These are phyloP conservation scores for Wallemia ichthyophaga DNA, from an alignment of 1,284 basidiomycete genomes.

Conservation along the genomic window DNA sequence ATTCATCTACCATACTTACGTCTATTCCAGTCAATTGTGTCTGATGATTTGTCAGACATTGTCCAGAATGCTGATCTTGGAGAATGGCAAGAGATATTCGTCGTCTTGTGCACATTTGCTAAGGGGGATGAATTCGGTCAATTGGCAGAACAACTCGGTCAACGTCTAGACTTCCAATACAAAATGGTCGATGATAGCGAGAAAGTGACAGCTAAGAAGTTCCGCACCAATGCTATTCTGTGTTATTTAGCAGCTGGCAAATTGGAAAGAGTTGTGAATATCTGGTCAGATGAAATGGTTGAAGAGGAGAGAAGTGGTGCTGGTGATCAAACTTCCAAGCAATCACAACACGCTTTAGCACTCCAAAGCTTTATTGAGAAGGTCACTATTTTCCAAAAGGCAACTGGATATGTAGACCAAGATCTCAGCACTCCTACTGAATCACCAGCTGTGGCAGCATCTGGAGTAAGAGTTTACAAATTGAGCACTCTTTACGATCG, in stretches of 20 bases:
- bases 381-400: slow-evolving; percentile 72
- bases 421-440: slow-evolving; percentile 28
- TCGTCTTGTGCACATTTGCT: slow-evolving; percentile 86
- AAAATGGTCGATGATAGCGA: slow-evolving; percentile 24
- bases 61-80: slow-evolving; percentile 80
- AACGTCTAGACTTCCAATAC: slow-evolving; percentile 59
- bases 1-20: slow-evolving; percentile 58
- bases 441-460: slow-evolving; percentile 15
- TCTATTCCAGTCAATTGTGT: slow-evolving; percentile 81
- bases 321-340: slow-evolving; percentile 24
- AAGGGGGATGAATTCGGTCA: slow-evolving; percentile 50
- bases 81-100: slow-evolving; percentile 94
- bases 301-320: slow-evolving; percentile 38
- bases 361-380: slow-evolving; percentile 90
- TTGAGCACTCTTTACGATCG: slow-evolving; percentile 62
- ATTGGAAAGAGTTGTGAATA: slow-evolving; percentile 60
- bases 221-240: slow-evolving; percentile 65
- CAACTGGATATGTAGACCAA: slow-evolving; percentile 56
- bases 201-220: slow-evolving; percentile 21
- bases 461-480: slow-evolving; percentile 39
- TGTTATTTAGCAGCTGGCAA: slow-evolving; percentile 61
- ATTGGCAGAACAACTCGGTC: slow-evolving; percentile 70
- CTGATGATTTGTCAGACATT: slow-evolving; percentile 66
- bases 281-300: slow-evolving; percentile 71
- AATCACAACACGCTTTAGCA: slow-evolving; percentile 61